These are phyloP conservation scores for Epichloe amarillans DNA, from an alignment of 2,329 filamentous ascomycete species.

Conservation along the genomic window DNA sequence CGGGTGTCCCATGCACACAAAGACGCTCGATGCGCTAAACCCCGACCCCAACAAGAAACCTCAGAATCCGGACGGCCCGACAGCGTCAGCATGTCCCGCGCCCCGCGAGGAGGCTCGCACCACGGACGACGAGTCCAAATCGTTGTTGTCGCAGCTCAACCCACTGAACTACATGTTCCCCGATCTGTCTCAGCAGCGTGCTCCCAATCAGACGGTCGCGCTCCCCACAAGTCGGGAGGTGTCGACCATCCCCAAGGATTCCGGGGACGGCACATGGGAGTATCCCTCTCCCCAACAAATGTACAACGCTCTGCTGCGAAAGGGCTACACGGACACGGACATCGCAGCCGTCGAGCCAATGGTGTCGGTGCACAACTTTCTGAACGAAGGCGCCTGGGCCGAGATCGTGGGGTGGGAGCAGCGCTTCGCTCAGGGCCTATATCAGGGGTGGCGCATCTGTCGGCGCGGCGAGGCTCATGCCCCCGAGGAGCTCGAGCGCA, in stretches of 20 bases:
- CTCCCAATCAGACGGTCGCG: slow-evolving; percentile 55
- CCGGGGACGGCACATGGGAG: slow-evolving; percentile 75
- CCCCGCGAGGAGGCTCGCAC: slow-evolving; percentile 24
- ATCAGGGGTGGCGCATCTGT: slow-evolving; percentile 60
- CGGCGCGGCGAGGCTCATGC: slow-evolving; percentile 57
- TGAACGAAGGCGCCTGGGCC: slow-evolving; percentile 94
- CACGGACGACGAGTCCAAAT: slow-evolving; percentile 24
- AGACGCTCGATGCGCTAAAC: slow-evolving; percentile 34
- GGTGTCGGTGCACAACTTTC: slow-evolving; percentile 95
- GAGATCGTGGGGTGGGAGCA: slow-evolving; percentile 93
- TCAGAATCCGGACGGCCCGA: slow-evolving; percentile 8
- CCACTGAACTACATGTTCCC: slow-evolving; percentile 92
- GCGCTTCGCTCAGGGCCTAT: slow-evolving; percentile 64
- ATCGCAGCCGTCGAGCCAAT: slow-evolving; percentile 88
- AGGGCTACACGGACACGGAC: slow-evolving; percentile 91
- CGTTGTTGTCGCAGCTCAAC: slow-evolving; percentile 43
- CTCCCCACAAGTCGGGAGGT: slow-evolving; percentile 71
- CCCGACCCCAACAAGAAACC: slow-evolving; percentile 17
- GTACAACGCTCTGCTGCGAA: slow-evolving; percentile 95
- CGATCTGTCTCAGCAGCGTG: slow-evolving; percentile 66
- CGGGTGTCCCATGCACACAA: slow-evolving; percentile 45
- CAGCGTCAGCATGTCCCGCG: slow-evolving; percentile 31
- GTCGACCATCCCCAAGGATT: slow-evolving; percentile 83
- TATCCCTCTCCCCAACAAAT: slow-evolving; percentile 98
- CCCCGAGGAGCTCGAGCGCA: slow-evolving; percentile 29